Evolutionary conservation across 768 basidiomycete species (phyloP), one percentile per base, ranked within the genome.

Genomic region (Boletellus ananiceps): DNA sequence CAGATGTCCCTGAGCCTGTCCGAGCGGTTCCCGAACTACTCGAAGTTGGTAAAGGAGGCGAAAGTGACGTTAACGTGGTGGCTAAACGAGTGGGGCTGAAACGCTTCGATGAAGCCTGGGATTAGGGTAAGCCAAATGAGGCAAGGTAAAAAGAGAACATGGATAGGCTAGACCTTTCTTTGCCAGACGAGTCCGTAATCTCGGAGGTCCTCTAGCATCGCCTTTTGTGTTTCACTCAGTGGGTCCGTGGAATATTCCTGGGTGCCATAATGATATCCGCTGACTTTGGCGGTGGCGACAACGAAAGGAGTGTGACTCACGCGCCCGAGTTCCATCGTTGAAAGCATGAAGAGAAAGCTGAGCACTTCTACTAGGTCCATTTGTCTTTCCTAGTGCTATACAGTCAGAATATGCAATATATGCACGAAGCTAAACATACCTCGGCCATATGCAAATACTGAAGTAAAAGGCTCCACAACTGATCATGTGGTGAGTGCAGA

Each of bases 151-250:
- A 47, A 58, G 40, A 37, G 46, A 42, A 39, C 50, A 51, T 57
- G 58, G 52, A 59, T 43, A 36, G 29, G 54, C 59, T 69, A 62
- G 56, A 89, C 86, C 71, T 77, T 81, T 54, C 84, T 83, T 58
- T 88, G 89, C 82, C 90, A 96, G 44, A 97, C 79, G 44, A 98
- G 80, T 23, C 96, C 96, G 59, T 96, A 98, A 68, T 95, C 91
- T 44, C 88, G 83, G 45, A 99, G 78, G 70, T 97, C 95, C 60
- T 86, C 83, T 13, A 98, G 75, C 79, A 96, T 90, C n/a, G 81
- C 82, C 47, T 79, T 79, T 62, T 95, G 89, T 9, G 87, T 88
- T 18, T 79, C 77, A 46, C 85, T 84, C 19, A 96, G 73, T 49
- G 79, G 78, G 58, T 91, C 87, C 2, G 85, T 87, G 3, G 88